Percentiles rank a stretch among this genome's conserved stretches.
phyloP scores from a whole-genome alignment of 805 yeast genomes.

The Zygosaccharomyces siamensis region DNA sequence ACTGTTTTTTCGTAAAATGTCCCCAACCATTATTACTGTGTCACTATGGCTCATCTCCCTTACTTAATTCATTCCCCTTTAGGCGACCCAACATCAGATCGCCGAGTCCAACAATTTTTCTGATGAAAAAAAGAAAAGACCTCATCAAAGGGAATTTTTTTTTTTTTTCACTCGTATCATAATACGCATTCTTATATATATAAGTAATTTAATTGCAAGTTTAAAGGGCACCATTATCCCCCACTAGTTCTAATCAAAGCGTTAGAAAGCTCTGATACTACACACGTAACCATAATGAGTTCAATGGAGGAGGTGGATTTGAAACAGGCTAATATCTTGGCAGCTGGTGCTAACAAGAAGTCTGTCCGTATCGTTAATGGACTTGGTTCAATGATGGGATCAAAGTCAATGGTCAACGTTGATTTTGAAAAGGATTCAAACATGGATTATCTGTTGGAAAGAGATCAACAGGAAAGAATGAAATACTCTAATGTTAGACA shows the following conservation, averaged over 20 bases:
- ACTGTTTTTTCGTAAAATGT: not conserved
- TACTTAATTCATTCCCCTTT: not conserved
- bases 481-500: constrained; percentile 43
- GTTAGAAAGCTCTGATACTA: not conserved
- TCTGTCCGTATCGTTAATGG: constrained; percentile 72
- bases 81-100: constrained; percentile 1
- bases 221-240: no score
- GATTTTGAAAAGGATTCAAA: constrained; percentile 45
- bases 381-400: constrained; percentile 77
- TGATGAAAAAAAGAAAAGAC: not conserved
- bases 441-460: constrained; percentile 43
- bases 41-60: not conserved
- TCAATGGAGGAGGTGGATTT: constrained; percentile 46
- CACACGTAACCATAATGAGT: constrained; percentile 3
- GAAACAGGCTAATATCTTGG: constrained; percentile 67
- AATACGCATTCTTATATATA: constrained; percentile 1
- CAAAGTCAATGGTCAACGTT: constrained; percentile 62
- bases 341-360: constrained; percentile 74
- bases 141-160: constrained; percentile 1
- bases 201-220: no score
- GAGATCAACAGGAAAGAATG: constrained; percentile 40
- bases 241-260: no score
- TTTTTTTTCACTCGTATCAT: not conserved
- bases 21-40: not conserved
- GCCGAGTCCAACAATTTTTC: constrained; percentile 5